Evolutionary conservation across 768 basidiomycete genomes (phyloP).

Genomic region (Neoboletus brunneissimus): DNA sequence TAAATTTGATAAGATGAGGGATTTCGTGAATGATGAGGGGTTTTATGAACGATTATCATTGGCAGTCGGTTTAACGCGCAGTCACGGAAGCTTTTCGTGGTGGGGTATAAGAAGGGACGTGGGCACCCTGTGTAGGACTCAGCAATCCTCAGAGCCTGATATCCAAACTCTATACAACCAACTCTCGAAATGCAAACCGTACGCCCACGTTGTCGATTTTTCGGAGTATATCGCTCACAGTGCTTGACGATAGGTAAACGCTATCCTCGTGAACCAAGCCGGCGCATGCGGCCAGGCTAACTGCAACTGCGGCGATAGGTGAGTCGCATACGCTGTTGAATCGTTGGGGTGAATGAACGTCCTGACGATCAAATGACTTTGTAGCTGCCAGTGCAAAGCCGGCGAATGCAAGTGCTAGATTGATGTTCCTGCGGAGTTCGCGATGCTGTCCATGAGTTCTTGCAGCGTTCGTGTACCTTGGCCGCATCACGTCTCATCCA

Average conservation of each 20-base stretch:
- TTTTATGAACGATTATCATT: not conserved
- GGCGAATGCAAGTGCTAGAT: slow-evolving; percentile 14
- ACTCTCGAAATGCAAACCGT: slow-evolving; percentile 16
- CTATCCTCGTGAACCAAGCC: slow-evolving; percentile 16
- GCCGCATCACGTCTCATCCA: not conserved
- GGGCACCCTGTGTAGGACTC: not conserved
- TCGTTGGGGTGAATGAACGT: not conserved
- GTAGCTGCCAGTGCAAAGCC: slow-evolving; percentile 18
- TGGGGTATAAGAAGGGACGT: slow-evolving; percentile 9
- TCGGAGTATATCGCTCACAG: not conserved
- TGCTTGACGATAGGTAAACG: slow-evolving; percentile 2
- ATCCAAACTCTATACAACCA: not conserved
- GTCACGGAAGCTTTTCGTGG: not conserved
- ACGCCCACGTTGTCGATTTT: not conserved
- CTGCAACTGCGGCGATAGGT: slow-evolving; percentile 14
- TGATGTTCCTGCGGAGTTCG: no score
- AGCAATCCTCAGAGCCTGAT: not conserved
- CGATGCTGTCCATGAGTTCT: not conserved
- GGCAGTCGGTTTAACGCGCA: not conserved
- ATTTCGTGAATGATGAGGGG: not conserved
- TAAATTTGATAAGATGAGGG: not conserved
- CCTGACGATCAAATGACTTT: not conserved
- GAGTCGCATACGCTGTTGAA: not conserved
- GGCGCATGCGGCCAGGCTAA: not conserved
- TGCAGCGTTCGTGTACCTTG: not conserved